Base-by-base conservation (phyloP, 1,284 basidiomycete species). In the Microbotryomycetes sp. region DNA sequence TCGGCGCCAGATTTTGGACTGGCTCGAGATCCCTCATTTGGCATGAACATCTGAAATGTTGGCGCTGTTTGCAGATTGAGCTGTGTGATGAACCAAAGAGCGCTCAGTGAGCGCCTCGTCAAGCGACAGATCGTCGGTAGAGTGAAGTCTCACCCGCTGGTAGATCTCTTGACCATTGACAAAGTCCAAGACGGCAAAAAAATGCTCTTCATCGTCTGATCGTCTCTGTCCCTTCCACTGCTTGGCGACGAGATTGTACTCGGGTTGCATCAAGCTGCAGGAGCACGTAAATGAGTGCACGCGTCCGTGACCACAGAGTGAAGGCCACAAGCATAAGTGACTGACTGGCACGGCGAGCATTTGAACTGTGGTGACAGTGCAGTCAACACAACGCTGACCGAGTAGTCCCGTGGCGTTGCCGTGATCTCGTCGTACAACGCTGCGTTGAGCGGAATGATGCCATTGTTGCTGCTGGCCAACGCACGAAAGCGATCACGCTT, bases 141-240 rank as follows among this genome's bases (percentile, higher is more conserved):
- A n/a, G 29, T 22, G 36, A 22, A n/a, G 31, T 71, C 76, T 56
- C 64, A 89, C 90, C 79, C 84, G 85, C 77, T 88, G 84, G 78
- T 92, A 97, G 42, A 91, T 80, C 3, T 78, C 76, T 60, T 83
- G 81, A 2, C 83, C 86, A 47, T 88, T 81, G 67, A 86, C 83
- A 74, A 94, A 96, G 76, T 97, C 92, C 42, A 91, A 77, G n/a
- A 84, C 86, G 15, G 85, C 92, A 73, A 96, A 97, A 81, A 96
- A 92, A 75, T 94, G 90, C 26, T 74, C 15, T 86, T 77, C 22
- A 81, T 81, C 29, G 79, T 80, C 52, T 6, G 29, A 16, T 46
- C 61, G 63, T 31, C 49, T 42, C 3, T 47, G 59, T 19, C 46
- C 51, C 5, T 81, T 74, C 92, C 92, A 96, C 45, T 88, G 84